phyloP scores from a whole-genome alignment of 164 flowering plant genomes.

The Malania oleifera region DNA sequence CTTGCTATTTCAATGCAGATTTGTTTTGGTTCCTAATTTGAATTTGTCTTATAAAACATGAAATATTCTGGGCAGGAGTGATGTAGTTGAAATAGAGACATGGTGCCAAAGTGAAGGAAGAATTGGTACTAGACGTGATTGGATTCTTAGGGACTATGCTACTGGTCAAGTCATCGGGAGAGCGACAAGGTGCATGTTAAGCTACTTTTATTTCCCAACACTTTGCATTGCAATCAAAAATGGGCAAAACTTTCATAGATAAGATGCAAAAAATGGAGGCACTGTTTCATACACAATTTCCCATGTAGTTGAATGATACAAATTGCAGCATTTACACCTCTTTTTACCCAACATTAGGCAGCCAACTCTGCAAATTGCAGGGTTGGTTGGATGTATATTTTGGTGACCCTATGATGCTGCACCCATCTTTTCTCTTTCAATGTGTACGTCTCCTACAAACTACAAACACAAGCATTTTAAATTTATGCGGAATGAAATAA shows the following conservation, averaged over 20 bases:
- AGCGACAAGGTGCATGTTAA: slow-evolving; percentile 72
- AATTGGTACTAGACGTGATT: slow-evolving; percentile 92
- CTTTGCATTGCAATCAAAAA: background rate
- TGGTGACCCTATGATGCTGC: too few relatives aligned
- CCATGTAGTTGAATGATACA: too few relatives aligned
- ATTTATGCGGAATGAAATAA: too few relatives aligned
- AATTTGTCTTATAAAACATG: background rate
- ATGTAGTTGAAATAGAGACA: slow-evolving; percentile 94
- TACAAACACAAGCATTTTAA: too few relatives aligned
- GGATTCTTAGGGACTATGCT: slow-evolving; percentile 83
- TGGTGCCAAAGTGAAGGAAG: slow-evolving; percentile 96
- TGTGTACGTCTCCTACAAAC: too few relatives aligned
- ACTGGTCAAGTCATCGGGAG: slow-evolving; percentile 87
- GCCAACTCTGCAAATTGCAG: too few relatives aligned
- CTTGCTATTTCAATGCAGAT: background rate
- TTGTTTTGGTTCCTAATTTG: background rate
- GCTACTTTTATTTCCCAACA: background rate
- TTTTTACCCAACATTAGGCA: too few relatives aligned
- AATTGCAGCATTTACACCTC: too few relatives aligned
- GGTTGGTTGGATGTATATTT: too few relatives aligned
- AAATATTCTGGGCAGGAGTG: slow-evolving; percentile 58
- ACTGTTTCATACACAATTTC: too few relatives aligned
- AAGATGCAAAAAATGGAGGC: background rate
- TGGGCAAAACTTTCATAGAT: background rate
- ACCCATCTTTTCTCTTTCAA: too few relatives aligned